Base-by-base conservation (phyloP, 2,329 filamentous ascomycete genomes). In the Colletotrichum plurivorum region DNA sequence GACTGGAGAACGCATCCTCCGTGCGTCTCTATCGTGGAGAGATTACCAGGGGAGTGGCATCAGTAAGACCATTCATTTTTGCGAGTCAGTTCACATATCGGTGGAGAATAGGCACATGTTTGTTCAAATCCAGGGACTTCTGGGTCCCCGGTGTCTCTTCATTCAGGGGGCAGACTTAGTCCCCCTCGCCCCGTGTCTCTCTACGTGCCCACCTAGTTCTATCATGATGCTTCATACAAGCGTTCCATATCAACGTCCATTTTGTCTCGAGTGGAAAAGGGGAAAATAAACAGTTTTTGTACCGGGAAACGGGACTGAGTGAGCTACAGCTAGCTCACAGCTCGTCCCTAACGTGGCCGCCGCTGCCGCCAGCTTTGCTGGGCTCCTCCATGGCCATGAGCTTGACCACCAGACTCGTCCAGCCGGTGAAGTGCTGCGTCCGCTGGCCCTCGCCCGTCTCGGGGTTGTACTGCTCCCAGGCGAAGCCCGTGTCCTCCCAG, bases 391-490 rank as follows among this genome's bases (percentile, higher is more conserved):
- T 95, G 54, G 90, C 90, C 94, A 98, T 97, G 73, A 99, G 94
- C 85, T 97, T 98, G 53, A 98, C 95, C 55, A 98, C 93, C 81
- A 98, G 84, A 79, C 94, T 97, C n/a, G 96, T 99, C 96, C 96
- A 99, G 58, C 96, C 96, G 0, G 96, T 98, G 79, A 99, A 99
- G 81, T 98, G 95, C 85, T 98, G 94, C 5, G 95, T 98, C 49
- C 96, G 88, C 84, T 98, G 95, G n/a, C 96, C 96, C 61, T 89
- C 88, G 53, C 96, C 96, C 4, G 94, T 97, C 75, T 97, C 94
- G 0, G 95, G 94, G 78, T 97, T 94, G 80, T 98, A 99, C 83
- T 99, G 96, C 82, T 99, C 96, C 95, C 95, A 99, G 0, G 95
- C 96, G 78, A 98, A 98, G 18, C 95, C 95, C 0, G 96, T 98